Conservation (phyloP, 1,284 basidiomycete species). For the Microbotryum silenes-acaulis region DNA sequence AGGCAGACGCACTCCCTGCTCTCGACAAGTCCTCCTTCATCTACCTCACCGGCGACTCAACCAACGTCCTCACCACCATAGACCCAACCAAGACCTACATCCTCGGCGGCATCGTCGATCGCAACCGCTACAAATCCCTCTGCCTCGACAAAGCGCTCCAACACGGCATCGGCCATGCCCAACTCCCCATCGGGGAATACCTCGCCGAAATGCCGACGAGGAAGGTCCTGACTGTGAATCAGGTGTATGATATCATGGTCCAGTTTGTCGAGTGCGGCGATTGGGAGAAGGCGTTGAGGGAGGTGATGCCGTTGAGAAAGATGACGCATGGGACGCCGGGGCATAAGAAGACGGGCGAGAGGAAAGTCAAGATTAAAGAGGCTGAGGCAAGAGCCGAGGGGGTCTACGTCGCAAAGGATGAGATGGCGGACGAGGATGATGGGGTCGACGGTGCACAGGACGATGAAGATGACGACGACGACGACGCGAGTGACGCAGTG, state of each 20-base stretch:
- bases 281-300: conserved; percentile 75
- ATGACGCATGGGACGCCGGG: conserved; percentile 49
- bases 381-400: conserved; percentile 3
- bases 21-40: conserved; percentile 52
- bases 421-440: background rate
- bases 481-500: background rate
- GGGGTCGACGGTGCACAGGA: background rate
- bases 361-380: background rate
- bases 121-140: conserved; percentile 93
- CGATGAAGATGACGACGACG: background rate
- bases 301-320: conserved; percentile 83
- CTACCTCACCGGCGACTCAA: conserved; percentile 92
- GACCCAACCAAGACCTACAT: conserved; percentile 75
- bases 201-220: conserved; percentile 73
- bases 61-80: conserved; percentile 71
- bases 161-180: conserved; percentile 70
- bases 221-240: conserved; percentile 96
- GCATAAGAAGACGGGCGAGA: background rate
- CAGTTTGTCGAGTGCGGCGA: conserved; percentile 55
- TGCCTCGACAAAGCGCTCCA: conserved; percentile 78
- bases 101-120: conserved; percentile 93
- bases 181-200: conserved; percentile 85
- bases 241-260: conserved; percentile 74
- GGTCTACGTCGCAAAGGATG: conserved; percentile 2
- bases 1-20: conserved; percentile 19